A percentile compares a stretch with the other conserved stretches of the same genome.
Conservation (phyloP, 2,329 filamentous ascomycete species). For the Keithomyces neogunnii region DNA sequence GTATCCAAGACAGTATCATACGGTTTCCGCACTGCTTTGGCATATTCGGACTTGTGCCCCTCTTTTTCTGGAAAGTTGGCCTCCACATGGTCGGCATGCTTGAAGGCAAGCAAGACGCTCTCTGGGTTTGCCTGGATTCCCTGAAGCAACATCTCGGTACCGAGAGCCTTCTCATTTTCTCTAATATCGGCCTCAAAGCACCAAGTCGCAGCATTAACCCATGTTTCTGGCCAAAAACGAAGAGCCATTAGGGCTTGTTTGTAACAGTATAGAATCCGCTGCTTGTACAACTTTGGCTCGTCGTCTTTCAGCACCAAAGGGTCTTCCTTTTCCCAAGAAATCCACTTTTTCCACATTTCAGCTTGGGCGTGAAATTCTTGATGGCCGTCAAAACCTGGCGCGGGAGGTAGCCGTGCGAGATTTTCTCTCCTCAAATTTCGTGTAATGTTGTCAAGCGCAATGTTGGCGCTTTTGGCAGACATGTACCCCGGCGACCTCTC, state of each 20-base stretch:
- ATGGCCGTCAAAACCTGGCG: conserved; percentile 78
- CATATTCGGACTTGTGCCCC: conserved; percentile 67
- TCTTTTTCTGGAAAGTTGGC: conserved; percentile 69
- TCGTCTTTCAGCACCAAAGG: conserved; percentile 79
- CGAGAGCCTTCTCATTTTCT: conserved; percentile 51
- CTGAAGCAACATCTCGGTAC: conserved; percentile 69
- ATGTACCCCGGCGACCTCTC: conserved; percentile 91
- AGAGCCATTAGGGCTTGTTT: conserved; percentile 90
- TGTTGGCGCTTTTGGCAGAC: conserved; percentile 87
- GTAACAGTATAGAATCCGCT: conserved; percentile 81
- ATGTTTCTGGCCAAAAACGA: conserved; percentile 90
- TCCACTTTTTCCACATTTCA: conserved; percentile 86
- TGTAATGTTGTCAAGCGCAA: conserved; percentile 82
- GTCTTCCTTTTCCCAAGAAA: conserved; percentile 91
- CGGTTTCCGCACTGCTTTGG: conserved; percentile 69
- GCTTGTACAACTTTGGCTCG: conserved; percentile 64
- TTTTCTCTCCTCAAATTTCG: conserved; percentile 68
- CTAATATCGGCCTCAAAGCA: conserved; percentile 69
- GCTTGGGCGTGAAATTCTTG: conserved; percentile 78
- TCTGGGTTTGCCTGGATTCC: conserved; percentile 89
- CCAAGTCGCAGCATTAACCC: conserved; percentile 92
- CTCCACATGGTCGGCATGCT: conserved; percentile 82
- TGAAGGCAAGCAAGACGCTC: conserved; percentile 82
- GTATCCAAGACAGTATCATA: conserved; percentile 78
- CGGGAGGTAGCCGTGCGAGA: conserved; percentile 72